A percentile compares a stretch with the other conserved stretches of the same genome.
Conservation (phyloP, 1,139 yeast genomes). For the Kodamaea ohmeri region DNA sequence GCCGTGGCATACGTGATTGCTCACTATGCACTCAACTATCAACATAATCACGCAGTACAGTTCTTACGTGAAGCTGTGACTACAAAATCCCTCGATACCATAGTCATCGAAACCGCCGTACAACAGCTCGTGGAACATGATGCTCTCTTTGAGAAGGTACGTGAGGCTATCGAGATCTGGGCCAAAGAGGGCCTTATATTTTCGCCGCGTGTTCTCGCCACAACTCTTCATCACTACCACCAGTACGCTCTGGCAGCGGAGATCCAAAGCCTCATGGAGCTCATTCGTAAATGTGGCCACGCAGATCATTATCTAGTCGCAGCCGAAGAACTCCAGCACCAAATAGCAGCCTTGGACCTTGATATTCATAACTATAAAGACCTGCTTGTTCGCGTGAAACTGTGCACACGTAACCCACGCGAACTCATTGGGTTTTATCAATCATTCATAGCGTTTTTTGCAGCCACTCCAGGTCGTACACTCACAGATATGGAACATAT, state of each 20-base stretch:
- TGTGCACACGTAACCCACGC: conserved; percentile 4
- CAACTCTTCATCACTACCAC: conserved; percentile 30
- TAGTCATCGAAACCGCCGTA: conserved; percentile 30
- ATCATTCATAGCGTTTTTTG: conserved; percentile 20
- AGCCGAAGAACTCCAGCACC: conserved; percentile 24
- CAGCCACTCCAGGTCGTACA: conserved; percentile 3
- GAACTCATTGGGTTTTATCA: conserved; percentile 21
- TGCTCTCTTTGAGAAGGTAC: conserved; percentile 32
- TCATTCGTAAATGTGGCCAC: conserved; percentile 22
- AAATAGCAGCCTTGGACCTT: conserved; percentile 29
- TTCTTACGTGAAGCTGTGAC: conserved; percentile 23
- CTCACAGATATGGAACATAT: conserved; percentile 11
- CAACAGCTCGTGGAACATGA: conserved; percentile 27
- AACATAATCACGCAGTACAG: conserved; percentile 29
- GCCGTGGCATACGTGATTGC: conserved; percentile 31
- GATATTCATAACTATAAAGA: conserved; percentile 20
- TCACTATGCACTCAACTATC: conserved; percentile 33
- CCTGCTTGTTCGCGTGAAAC: conserved; percentile 24
- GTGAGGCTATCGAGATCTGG: conserved; percentile 32
- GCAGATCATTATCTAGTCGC: conserved; percentile 25
- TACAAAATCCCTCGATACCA: conserved; percentile 21
- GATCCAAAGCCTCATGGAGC: conserved; percentile 21
- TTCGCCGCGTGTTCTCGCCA: conserved; percentile 27
- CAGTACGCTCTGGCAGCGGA: conserved; percentile 32
- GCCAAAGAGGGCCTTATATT: conserved; percentile 25